These are phyloP conservation scores for Acorus calamus DNA, from an alignment of 106 monocot species.

Conservation along the genomic window DNA sequence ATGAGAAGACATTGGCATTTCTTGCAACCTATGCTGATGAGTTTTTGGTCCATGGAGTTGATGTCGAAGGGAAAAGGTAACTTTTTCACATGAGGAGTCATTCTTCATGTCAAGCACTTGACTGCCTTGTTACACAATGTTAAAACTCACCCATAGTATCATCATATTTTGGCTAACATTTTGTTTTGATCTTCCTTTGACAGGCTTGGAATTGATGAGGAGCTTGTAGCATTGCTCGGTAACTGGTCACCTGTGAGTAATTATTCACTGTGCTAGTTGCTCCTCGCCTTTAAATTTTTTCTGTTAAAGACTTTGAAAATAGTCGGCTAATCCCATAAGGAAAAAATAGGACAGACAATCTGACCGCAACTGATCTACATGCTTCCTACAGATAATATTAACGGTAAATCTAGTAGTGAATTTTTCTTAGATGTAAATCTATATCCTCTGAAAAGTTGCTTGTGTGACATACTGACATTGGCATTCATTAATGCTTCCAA, in stretches of 20 bases:
- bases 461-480: too few species aligned
- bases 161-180: neutral
- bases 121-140: too few species aligned
- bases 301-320: neutral
- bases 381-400: too few species aligned
- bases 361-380: too few species aligned
- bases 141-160: too few species aligned
- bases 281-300: neutral
- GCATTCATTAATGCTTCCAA: too few species aligned
- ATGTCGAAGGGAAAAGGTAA: constrained; percentile 97
- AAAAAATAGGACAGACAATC: too few species aligned
- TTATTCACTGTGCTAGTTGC: neutral
- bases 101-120: too few species aligned
- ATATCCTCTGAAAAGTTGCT: too few species aligned
- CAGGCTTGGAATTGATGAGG: constrained; percentile 93
- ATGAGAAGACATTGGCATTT: constrained; percentile 47
- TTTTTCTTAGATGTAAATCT: too few species aligned
- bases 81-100: neutral
- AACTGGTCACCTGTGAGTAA: constrained; percentile 59
- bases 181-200: constrained; percentile 2
- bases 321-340: too few species aligned
- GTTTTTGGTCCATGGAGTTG: constrained; percentile 96
- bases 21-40: constrained; percentile 75
- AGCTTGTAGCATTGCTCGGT: constrained; percentile 74
- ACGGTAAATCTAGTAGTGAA: too few species aligned